phyloP scores from a whole-genome alignment of 257 asterid species.

The Lantana camara region DNA sequence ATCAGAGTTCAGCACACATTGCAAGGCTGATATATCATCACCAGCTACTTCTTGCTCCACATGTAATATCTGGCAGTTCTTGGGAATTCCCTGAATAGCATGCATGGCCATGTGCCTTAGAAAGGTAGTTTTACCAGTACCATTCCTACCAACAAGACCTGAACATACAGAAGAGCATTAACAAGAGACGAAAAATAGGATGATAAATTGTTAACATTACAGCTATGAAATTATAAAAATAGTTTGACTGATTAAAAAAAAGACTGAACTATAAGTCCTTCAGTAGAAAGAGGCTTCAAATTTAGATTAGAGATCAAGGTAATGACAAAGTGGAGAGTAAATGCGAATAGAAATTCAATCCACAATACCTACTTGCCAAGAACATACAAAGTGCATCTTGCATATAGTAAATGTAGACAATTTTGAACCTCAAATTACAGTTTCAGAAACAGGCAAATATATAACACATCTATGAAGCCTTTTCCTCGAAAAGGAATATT shows the following conservation, averaged over 20 bases:
- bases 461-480: conserved; percentile 16
- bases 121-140: conserved; percentile 97
- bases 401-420: conserved; percentile 11
- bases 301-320: conserved; percentile 1
- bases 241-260: neutral
- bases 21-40: conserved; percentile 77
- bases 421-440: conserved; percentile 13
- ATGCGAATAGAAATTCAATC: conserved; percentile 8
- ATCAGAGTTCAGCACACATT: conserved; percentile 89
- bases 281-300: neutral
- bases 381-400: conserved; percentile 5
- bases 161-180: conserved; percentile 33
- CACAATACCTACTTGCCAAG: conserved; percentile 16
- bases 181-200: neutral
- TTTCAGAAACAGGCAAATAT: conserved; percentile 11
- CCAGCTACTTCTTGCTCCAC: conserved; percentile 99
- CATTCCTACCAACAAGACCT: conserved; percentile 99
- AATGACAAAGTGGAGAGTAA: neutral
- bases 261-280: neutral
- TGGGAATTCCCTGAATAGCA: conserved; percentile 96
- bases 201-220: too few relatives aligned
- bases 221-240: neutral
- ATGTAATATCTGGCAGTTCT: conserved; percentile 92
- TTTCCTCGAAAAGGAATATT: neutral
- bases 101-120: conserved; percentile 98